Conservation (phyloP, 2,329 filamentous ascomycete species). For the Aspergillus eucalypticola region DNA sequence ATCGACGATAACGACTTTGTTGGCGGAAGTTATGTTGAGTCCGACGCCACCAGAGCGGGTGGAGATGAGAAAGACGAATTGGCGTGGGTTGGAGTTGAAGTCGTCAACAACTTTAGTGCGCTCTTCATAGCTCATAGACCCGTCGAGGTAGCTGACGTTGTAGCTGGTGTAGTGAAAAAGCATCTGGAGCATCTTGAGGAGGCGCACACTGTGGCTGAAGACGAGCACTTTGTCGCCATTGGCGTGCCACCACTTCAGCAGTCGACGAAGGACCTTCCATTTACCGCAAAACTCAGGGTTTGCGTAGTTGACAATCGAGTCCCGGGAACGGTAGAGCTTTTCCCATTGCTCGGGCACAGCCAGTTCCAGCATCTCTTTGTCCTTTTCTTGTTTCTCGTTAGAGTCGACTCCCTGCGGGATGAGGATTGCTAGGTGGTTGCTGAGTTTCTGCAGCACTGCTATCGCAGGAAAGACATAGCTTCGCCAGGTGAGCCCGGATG, state of each 20-base stretch:
- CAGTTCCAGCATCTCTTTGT: slow-evolving; percentile 70
- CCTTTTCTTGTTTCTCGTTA: slow-evolving; percentile 73
- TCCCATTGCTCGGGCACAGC: slow-evolving; percentile 76
- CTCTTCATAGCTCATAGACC: slow-evolving; percentile 78
- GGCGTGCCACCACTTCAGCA: slow-evolving; percentile 85
- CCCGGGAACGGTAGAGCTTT: slow-evolving; percentile 70
- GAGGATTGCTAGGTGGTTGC: slow-evolving; percentile 88
- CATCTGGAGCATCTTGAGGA: slow-evolving; percentile 80
- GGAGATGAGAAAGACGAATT: slow-evolving; percentile 95
- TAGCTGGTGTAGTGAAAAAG: slow-evolving; percentile 88
- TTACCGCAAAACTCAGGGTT: slow-evolving; percentile 95
- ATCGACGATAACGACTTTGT: slow-evolving; percentile 96
- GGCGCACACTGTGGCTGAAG: slow-evolving; percentile 86
- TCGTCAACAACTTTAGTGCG: slow-evolving; percentile 80
- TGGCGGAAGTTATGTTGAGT: slow-evolving; percentile 93
- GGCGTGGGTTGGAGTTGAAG: slow-evolving; percentile 82
- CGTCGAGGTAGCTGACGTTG: slow-evolving; percentile 87
- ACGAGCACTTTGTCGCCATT: slow-evolving; percentile 93
- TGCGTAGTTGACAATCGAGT: slow-evolving; percentile 76
- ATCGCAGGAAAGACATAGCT: slow-evolving; percentile 83
- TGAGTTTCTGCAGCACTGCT: slow-evolving; percentile 77
- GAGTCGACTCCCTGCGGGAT: slow-evolving; percentile 68
- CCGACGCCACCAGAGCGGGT: slow-evolving; percentile 92
- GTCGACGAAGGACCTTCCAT: slow-evolving; percentile 85
- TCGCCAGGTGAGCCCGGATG: slow-evolving; percentile 68